Percentiles rank a stretch among this genome's conserved stretches.
Conservation (phyloP, 2,329 filamentous ascomycete species). For the Claviceps maximensis region DNA sequence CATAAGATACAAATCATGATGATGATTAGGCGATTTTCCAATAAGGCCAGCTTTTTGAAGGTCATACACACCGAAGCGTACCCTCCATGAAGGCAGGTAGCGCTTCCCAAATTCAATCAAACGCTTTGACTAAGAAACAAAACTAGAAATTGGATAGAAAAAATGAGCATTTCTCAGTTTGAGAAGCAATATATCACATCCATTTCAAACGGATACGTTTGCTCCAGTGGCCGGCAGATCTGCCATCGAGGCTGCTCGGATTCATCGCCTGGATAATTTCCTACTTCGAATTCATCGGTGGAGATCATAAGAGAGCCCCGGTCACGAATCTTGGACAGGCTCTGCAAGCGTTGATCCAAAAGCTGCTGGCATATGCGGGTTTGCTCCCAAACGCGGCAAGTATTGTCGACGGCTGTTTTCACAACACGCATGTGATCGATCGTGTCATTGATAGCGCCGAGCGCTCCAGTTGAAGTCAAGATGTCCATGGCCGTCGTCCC, state of each 20-base stretch:
- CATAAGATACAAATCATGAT: not conserved
- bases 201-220: conserved; percentile 23
- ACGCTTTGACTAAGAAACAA: conserved; percentile 11
- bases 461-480: conserved; percentile 43
- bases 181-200: conserved; percentile 22
- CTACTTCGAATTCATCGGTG: conserved; percentile 18
- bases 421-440: conserved; percentile 41
- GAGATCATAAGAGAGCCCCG: conserved; percentile 16
- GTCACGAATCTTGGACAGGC: conserved; percentile 21
- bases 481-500: conserved; percentile 54
- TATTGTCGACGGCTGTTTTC: conserved; percentile 39
- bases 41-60: not conserved
- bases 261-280: conserved; percentile 12
- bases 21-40: not conserved
- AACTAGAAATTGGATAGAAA: conserved; percentile 4
- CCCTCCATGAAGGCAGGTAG: not conserved
- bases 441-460: conserved; percentile 36
- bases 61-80: not conserved
- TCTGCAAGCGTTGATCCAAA: conserved; percentile 27
- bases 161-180: conserved; percentile 6
- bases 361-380: conserved; percentile 35
- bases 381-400: conserved; percentile 47
- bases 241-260: conserved; percentile 21
- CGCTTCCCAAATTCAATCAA: not conserved
- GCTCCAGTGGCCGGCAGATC: conserved; percentile 22